Conservation (phyloP, 2,329 filamentous ascomycete genomes). For the Fusarium mexicanum region DNA sequence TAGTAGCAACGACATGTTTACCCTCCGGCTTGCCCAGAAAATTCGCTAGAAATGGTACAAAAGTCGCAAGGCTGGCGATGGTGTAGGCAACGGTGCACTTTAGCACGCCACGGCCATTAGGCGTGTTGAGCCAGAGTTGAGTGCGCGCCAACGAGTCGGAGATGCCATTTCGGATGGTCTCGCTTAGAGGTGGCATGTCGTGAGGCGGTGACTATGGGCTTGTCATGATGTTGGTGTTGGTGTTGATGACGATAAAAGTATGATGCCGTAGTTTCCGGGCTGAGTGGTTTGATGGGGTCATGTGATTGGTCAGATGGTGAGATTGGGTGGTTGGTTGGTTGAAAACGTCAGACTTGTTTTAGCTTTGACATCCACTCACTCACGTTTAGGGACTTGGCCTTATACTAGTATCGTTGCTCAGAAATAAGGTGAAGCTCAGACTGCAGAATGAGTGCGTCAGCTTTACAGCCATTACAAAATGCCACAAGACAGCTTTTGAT, state of each 20-base stretch:
- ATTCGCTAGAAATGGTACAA: constrained; percentile 75
- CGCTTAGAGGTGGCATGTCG: constrained; percentile 18
- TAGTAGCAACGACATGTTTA: constrained; percentile 92
- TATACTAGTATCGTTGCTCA: too few relatives aligned
- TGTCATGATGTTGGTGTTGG: constrained; percentile 13
- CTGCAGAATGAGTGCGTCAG: neutral
- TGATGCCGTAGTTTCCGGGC: constrained; percentile 8
- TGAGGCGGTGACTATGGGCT: neutral
- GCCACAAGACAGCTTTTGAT: too few relatives aligned
- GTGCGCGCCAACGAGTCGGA: constrained; percentile 56
- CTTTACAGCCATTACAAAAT: neutral
- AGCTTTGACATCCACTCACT: neutral
- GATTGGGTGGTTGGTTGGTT: neutral
- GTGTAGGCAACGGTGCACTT: constrained; percentile 94
- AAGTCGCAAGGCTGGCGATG: constrained; percentile 85
- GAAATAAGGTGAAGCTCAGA: neutral
- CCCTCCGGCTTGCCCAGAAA: constrained; percentile 86
- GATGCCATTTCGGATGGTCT: constrained; percentile 35
- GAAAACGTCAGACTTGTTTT: neutral
- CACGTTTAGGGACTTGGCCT: neutral
- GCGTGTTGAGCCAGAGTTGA: constrained; percentile 70
- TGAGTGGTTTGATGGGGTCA: neutral
- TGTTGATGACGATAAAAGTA: neutral
- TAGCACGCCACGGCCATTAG: constrained; percentile 79
- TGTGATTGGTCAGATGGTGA: constrained; percentile 17